Conservation (phyloP, 2,329 filamentous ascomycete species). For the Cordyceps pruinosa region DNA sequence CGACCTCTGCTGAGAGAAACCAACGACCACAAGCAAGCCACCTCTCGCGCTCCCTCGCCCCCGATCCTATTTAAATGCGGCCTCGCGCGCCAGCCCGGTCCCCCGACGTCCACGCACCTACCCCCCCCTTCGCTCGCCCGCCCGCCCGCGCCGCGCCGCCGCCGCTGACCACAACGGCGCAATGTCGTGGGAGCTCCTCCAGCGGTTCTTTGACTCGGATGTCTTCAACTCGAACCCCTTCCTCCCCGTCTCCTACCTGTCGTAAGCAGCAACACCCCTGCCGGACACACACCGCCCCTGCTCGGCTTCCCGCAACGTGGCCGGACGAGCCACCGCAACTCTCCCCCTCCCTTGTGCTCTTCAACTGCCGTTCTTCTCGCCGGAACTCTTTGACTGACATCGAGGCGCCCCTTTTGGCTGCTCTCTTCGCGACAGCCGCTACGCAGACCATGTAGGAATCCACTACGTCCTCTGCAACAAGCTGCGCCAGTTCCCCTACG, state of each 20-base stretch:
- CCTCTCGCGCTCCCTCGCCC: background rate
- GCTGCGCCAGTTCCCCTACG: slow-evolving; percentile 81
- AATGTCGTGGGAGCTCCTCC: slow-evolving; percentile 82
- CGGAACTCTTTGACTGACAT: background rate
- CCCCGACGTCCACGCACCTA: background rate
- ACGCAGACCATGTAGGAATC: slow-evolving; percentile 84
- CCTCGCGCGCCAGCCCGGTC: background rate
- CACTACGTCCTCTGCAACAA: slow-evolving; percentile 86
- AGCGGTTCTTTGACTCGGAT: slow-evolving; percentile 87
- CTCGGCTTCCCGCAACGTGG: background rate
- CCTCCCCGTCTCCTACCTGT: slow-evolving; percentile 80
- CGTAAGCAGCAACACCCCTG: slow-evolving; percentile 48
- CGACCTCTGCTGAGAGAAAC: too few relatives aligned
- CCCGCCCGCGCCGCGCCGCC: slow-evolving; percentile 1
- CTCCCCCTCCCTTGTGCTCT: background rate
- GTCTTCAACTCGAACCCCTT: slow-evolving; percentile 90
- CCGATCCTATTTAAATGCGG: slow-evolving; percentile 5
- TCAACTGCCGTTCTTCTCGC: too few relatives aligned
- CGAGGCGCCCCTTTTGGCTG: slow-evolving; percentile 14
- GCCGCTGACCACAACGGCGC: slow-evolving; percentile 18
- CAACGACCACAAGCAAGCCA: too few relatives aligned
- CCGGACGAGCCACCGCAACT: background rate
- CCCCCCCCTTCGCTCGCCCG: too few relatives aligned
- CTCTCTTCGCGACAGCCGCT: slow-evolving; percentile 51
- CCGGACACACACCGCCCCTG: background rate